A percentile compares a stretch with the other conserved stretches of the same genome.
These are phyloP conservation scores for Aspergillus chevalieri DNA, from an alignment of 2,329 filamentous ascomycete species.

Conservation along the genomic window DNA sequence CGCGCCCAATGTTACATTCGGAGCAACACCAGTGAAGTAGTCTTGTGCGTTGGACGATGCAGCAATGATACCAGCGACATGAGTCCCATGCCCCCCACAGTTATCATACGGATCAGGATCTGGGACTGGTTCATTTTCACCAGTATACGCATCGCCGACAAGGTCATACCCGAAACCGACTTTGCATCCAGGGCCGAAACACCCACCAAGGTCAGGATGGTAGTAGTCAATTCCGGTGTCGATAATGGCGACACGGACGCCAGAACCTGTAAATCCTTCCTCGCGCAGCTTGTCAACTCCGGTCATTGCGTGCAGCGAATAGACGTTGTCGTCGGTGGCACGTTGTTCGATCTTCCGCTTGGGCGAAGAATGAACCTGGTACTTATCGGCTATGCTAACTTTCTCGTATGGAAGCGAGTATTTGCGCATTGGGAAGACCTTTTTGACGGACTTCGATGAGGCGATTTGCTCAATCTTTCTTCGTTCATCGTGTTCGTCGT, in stretches of 20 bases:
- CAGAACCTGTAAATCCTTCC: constrained; percentile 12
- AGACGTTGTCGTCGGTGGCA: constrained; percentile 3
- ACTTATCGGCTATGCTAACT: background rate
- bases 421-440: background rate
- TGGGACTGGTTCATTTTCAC: background rate
- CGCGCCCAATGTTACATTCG: constrained; percentile 50
- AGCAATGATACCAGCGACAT: constrained; percentile 58
- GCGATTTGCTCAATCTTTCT: background rate
- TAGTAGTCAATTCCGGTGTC: constrained; percentile 51
- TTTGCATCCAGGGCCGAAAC: constrained; percentile 55
- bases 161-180: constrained; percentile 38
- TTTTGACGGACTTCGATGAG: background rate
- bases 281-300: constrained; percentile 17
- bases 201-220: constrained; percentile 59
- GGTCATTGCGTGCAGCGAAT: constrained; percentile 10
- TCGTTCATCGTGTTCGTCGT: background rate
- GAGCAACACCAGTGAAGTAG: constrained; percentile 53
- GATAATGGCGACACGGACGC: constrained; percentile 12
- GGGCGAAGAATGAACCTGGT: background rate
- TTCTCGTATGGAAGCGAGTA: background rate
- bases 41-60: constrained; percentile 50
- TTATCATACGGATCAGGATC: background rate
- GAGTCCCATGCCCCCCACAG: constrained; percentile 52
- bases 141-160: background rate
- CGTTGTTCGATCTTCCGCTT: constrained; percentile 1